Conservation (phyloP, 2,329 filamentous ascomycete genomes). For the Blastomyces percursus region DNA sequence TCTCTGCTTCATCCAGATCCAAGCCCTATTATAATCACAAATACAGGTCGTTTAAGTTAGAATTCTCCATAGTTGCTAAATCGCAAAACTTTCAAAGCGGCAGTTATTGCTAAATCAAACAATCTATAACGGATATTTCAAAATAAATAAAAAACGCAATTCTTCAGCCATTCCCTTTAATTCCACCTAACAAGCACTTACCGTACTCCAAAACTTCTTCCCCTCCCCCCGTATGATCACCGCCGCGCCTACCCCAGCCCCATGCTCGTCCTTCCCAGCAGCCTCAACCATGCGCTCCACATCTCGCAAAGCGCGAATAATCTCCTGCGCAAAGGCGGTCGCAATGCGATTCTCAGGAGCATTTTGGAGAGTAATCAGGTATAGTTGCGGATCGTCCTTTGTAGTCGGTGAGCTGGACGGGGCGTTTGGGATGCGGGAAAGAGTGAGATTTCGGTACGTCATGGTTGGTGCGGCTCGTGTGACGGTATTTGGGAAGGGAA, state of each 20-base stretch:
- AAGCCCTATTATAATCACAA: constrained; percentile 19
- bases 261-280: constrained; percentile 12
- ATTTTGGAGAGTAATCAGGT: constrained; percentile 41
- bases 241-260: constrained; percentile 26
- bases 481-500: background rate
- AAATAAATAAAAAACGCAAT: background rate
- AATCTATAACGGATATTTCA: background rate
- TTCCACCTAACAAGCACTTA: background rate
- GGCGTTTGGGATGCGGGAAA: constrained; percentile 24
- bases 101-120: background rate
- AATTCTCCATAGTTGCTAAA: background rate
- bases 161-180: background rate
- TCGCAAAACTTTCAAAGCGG: background rate
- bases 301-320: constrained; percentile 35
- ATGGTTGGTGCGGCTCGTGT: background rate
- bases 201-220: constrained; percentile 11
- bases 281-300: constrained; percentile 34
- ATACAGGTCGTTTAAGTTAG: background rate
- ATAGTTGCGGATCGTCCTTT: constrained; percentile 28
- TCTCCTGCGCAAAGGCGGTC: constrained; percentile 37
- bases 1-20: constrained; percentile 34
- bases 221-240: constrained; percentile 41
- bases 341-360: constrained; percentile 42
- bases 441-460: constrained; percentile 29
- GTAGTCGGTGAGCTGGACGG: background rate